Percentiles rank a stretch among this genome's conserved stretches.
phyloP scores from a whole-genome alignment of 768 basidiomycete species.

The Trametopsis cervina region DNA sequence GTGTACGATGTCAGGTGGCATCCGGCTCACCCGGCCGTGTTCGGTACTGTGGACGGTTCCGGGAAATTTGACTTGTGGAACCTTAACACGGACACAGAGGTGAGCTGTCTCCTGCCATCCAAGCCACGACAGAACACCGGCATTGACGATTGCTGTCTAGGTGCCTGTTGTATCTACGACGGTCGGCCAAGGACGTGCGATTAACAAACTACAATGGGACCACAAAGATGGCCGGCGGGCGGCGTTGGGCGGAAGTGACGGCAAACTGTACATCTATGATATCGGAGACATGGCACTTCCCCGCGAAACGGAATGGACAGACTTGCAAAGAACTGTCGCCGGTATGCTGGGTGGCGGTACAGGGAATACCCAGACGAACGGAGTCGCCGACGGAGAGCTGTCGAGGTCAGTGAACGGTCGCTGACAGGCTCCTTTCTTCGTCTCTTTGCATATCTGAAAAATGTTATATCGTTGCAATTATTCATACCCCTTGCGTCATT shows the following conservation, averaged over 20 bases:
- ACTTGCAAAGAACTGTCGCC: constrained; percentile 81
- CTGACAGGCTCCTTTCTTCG: too few relatives aligned
- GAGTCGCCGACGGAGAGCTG: constrained; percentile 7
- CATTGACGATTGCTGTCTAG: constrained; percentile 32
- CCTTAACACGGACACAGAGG: constrained; percentile 94
- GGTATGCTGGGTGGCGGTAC: constrained; percentile 46
- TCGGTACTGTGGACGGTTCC: constrained; percentile 90
- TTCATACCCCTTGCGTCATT: not conserved
- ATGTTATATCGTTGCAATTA: too few relatives aligned
- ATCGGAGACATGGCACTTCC: constrained; percentile 88
- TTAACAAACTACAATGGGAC: constrained; percentile 97
- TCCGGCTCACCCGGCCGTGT: constrained; percentile 88
- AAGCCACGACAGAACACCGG: not conserved
- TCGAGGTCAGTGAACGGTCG: constrained; percentile 9
- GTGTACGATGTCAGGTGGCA: constrained; percentile 99
- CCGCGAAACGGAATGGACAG: constrained; percentile 88
- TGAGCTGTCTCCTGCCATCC: constrained; percentile 23
- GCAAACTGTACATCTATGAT: constrained; percentile 89
- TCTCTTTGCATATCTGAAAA: too few relatives aligned
- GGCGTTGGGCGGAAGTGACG: constrained; percentile 89
- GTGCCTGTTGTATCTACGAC: constrained; percentile 87
- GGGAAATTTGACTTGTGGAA: constrained; percentile 98
- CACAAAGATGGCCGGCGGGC: constrained; percentile 85
- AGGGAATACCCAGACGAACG: constrained; percentile 30
- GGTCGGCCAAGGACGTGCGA: constrained; percentile 71